Evolutionary conservation across 768 basidiomycete species (phyloP), one percentile per base, ranked within the genome.

Genomic region (Pholiota molesta): DNA sequence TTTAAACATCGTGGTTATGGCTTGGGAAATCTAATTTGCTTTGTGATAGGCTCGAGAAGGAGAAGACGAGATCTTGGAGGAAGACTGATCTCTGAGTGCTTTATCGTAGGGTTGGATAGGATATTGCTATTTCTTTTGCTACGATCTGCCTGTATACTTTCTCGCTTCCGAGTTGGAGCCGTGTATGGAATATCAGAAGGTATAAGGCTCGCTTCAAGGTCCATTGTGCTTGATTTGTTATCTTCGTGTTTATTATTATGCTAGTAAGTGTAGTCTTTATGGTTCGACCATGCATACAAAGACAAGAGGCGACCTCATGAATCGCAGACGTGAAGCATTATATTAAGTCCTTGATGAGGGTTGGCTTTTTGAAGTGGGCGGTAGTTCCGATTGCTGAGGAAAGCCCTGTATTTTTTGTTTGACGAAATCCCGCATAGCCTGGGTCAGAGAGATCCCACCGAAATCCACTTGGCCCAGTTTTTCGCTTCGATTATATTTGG

Each of bases 61-160:
- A 2, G 83, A 89, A 70, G 83, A 83, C 63, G 90, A 91, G 73
- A 84, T 91, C 52, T 68, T 92, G 63, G 88, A 89, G 61, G 79
- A 80, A 40, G 71, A 73, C 53, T 71, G 64, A 67, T 39, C 16
- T 35, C 6, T n/a, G 7, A 11, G 28, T 57, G 19, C 29, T 37
- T 37, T 37, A 37, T 37, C 2, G 14, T 14, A 11, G 35, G 13
- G 14, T 37, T 37, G 10, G 35, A 37, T 13, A 37, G 35, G 35
- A 2, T 4, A 16, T 13, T 16, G 19, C 17, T 5, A 7, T 44
- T n/a, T 44, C n/a, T 44, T 44, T 5, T 21, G 42, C 17, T 19
- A 8, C 6, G 16, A 42, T 19, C 40, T 44, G 16, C n/a, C 35
- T 16, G 35, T 16, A 16, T 37, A 37, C 35, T 37, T 37, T 37